phyloP scores from a whole-genome alignment of 225 moss, liverwort and hornwort species.

The Polytrichum commune region DNA sequence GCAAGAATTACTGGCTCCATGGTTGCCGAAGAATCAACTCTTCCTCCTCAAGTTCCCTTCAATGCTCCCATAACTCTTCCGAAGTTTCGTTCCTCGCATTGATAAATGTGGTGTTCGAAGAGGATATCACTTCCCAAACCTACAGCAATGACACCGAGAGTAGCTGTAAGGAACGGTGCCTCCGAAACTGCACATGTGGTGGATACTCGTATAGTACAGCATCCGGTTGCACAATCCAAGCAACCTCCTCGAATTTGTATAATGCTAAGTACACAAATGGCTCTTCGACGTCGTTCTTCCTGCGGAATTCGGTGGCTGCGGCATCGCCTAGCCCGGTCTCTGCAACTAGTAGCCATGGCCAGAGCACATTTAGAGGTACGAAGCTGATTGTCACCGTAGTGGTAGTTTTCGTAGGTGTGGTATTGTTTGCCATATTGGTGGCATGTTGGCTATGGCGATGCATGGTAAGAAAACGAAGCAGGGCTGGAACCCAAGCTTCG shows the following conservation, averaged over 20 bases:
- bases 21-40: constrained; percentile 18
- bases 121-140: background rate
- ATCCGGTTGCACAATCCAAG: constrained; percentile 25
- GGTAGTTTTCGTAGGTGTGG: constrained; percentile 6
- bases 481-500: background rate
- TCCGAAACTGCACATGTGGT: constrained; percentile 32
- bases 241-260: constrained; percentile 9
- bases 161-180: constrained; percentile 22
- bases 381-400: constrained; percentile 18
- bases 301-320: constrained; percentile 2
- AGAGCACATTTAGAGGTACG: background rate
- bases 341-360: background rate
- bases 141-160: constrained; percentile 29
- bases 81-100: constrained; percentile 19
- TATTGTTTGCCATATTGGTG: background rate
- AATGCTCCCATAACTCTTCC: constrained; percentile 4
- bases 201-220: constrained; percentile 14
- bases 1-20: constrained; percentile 23
- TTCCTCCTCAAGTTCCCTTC: background rate
- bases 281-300: constrained; percentile 15
- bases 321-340: constrained; percentile 1
- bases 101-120: constrained; percentile 3
- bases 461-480: background rate
- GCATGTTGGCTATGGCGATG: constrained; percentile 9
- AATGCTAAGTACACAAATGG: constrained; percentile 21